Evolutionary conservation across 1,284 basidiomycete species (phyloP).

Genomic region (Puccinia novopanici): DNA sequence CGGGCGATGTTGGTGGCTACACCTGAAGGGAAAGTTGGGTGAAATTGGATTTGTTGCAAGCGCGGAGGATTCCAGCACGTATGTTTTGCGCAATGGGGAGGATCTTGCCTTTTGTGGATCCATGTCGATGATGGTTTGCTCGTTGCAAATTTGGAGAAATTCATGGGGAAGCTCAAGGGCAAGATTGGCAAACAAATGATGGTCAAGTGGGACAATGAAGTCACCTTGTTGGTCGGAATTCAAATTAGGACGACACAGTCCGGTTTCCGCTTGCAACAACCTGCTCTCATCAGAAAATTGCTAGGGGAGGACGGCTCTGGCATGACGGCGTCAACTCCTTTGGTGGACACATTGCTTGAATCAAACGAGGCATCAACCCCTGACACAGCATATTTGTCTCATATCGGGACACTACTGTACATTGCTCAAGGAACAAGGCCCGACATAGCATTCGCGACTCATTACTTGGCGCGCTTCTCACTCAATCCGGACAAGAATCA

Average conservation of each 20-base stretch:
- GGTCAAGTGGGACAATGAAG: too few species aligned
- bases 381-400: background rate
- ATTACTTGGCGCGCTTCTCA: background rate
- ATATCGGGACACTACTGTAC: background rate
- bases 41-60: background rate
- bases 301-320: too few species aligned
- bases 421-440: background rate
- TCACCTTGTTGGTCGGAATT: too few species aligned
- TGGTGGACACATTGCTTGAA: too few species aligned
- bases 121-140: constrained; percentile 9
- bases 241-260: too few species aligned
- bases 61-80: background rate
- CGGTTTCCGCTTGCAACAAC: too few species aligned
- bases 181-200: too few species aligned
- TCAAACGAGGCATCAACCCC: background rate
- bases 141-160: background rate
- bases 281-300: too few species aligned
- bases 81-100: background rate
- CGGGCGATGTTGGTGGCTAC: too few species aligned
- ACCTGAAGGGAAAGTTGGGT: too few species aligned
- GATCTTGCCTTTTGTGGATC: background rate
- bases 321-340: too few species aligned
- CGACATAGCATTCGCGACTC: background rate
- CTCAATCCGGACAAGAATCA: background rate
- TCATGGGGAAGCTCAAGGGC: background rate